Evolutionary conservation across 176 grass and related monocot species (phyloP).

Genomic region (Triticum timopheevii): DNA sequence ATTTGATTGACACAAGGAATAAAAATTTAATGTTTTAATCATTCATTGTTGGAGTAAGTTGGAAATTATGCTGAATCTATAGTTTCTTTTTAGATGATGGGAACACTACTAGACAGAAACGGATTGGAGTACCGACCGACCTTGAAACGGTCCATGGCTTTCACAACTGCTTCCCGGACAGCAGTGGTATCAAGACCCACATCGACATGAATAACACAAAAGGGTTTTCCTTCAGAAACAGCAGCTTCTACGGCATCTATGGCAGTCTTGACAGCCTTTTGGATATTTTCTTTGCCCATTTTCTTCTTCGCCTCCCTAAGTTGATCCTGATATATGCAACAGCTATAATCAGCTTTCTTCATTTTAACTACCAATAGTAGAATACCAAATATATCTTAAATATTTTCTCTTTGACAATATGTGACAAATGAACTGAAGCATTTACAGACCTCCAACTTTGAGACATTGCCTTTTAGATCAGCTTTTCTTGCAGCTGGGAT

Average conservation of each 20-base stretch:
- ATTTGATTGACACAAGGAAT: background rate
- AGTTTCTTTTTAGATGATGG: background rate
- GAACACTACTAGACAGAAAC: background rate
- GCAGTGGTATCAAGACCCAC: constrained; percentile 87
- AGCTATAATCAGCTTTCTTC: background rate
- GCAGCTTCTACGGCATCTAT: constrained; percentile 66
- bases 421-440: background rate
- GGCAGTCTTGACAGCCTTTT: constrained; percentile 73
- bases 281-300: constrained; percentile 74
- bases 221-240: constrained; percentile 61
- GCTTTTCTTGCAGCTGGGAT: constrained; percentile 86
- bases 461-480: constrained; percentile 70
- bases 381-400: background rate
- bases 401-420: background rate
- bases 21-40: background rate
- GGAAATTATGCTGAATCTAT: background rate
- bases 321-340: constrained; percentile 51
- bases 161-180: constrained; percentile 77
- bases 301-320: constrained; percentile 93
- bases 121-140: background rate
- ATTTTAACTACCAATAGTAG: background rate
- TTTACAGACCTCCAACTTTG: constrained; percentile 72
- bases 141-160: constrained; percentile 61
- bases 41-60: background rate
- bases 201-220: constrained; percentile 50